These are phyloP conservation scores for Crithidia acanthocephali DNA, from an alignment of 208 protist genomes.

Conservation along the genomic window DNA sequence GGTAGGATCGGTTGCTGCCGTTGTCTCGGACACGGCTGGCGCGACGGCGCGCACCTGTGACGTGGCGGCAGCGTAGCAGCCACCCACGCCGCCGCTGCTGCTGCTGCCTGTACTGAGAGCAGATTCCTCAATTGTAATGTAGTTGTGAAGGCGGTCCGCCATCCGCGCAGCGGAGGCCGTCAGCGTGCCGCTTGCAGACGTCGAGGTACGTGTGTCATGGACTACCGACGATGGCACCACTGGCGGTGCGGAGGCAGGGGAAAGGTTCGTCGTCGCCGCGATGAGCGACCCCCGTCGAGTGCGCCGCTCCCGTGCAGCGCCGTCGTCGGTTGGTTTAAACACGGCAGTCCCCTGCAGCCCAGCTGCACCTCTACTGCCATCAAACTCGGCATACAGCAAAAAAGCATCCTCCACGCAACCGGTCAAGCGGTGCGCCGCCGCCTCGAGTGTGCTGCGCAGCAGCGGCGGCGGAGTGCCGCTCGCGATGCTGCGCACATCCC, in stretches of 20 bases:
- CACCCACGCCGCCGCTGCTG: background rate
- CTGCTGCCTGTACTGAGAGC: slow-evolving; percentile 4
- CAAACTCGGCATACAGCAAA: background rate
- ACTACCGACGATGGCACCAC: background rate
- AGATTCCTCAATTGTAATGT: slow-evolving; percentile 1
- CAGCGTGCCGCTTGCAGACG: background rate
- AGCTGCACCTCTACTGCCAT: background rate
- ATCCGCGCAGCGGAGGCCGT: background rate
- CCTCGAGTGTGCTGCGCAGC: background rate
- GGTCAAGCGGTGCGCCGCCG: slow-evolving; percentile 7
- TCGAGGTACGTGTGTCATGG: no score
- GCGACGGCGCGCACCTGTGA: slow-evolving; percentile 8
- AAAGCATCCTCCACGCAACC: slow-evolving; percentile 22
- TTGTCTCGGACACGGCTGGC: background rate
- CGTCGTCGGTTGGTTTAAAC: no score
- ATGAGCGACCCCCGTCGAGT: no score
- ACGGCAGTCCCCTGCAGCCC: background rate
- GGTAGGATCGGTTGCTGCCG: background rate
- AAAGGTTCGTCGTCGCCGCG: background rate
- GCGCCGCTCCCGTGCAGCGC: no score
- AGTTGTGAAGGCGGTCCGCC: slow-evolving; percentile 1
- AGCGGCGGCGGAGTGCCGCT: background rate
- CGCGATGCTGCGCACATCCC: background rate
- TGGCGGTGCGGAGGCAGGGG: background rate
- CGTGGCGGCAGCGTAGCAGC: background rate